These are phyloP conservation scores for Curvularia sp. DNA, from an alignment of 2,329 filamentous ascomycete species.

Conservation along the genomic window DNA sequence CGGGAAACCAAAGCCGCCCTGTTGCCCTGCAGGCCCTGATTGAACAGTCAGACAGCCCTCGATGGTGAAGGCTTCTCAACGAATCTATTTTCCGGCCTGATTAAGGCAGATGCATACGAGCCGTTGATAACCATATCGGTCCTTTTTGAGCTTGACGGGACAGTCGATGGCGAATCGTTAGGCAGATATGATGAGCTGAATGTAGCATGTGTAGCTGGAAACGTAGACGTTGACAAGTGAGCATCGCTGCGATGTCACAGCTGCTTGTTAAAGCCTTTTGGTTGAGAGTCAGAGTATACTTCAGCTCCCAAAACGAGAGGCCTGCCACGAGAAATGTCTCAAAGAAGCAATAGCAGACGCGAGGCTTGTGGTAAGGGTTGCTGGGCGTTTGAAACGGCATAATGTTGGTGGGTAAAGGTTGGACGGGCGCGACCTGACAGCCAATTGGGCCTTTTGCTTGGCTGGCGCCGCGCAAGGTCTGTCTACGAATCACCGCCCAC, in stretches of 20 bases:
- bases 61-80: constrained; percentile 33
- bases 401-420: constrained; percentile 36
- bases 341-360: constrained; percentile 21
- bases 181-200: constrained; percentile 23
- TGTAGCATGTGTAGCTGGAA: constrained; percentile 28
- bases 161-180: constrained; percentile 28
- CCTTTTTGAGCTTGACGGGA: constrained; percentile 22
- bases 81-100: constrained; percentile 27
- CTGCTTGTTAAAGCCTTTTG: constrained; percentile 25
- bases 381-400: constrained; percentile 38
- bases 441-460: constrained; percentile 40
- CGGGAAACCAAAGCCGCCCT: constrained; percentile 32
- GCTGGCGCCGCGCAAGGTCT: constrained; percentile 40
- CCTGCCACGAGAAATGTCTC: constrained; percentile 24
- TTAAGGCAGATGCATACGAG: constrained; percentile 39
- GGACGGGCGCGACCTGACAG: constrained; percentile 29
- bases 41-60: constrained; percentile 33
- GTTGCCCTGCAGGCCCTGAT: constrained; percentile 38
- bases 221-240: constrained; percentile 18
- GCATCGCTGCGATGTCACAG: constrained; percentile 18
- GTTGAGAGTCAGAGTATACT: constrained; percentile 25
- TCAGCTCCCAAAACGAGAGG: constrained; percentile 37
- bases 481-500: constrained; percentile 47
- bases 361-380: constrained; percentile 24
- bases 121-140: constrained; percentile 27